A percentile compares a stretch with the other conserved stretches of the same genome.
phyloP scores from a whole-genome alignment of 2,329 filamentous ascomycete genomes.

The Claviceps africana region DNA sequence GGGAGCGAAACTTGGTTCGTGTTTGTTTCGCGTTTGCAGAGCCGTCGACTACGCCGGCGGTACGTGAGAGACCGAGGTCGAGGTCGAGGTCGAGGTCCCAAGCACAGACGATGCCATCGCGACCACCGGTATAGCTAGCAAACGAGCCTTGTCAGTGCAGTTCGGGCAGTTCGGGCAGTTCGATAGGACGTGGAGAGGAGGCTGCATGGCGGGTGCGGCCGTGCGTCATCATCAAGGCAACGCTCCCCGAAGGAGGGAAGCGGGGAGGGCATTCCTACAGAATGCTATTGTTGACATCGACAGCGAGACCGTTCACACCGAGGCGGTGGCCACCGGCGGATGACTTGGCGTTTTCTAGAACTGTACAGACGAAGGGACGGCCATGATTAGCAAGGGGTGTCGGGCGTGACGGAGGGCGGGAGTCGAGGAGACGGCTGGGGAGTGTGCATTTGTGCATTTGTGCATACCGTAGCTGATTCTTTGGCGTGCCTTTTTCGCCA shows the following conservation, averaged over 20 bases:
- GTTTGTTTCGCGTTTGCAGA: slow-evolving; percentile 18
- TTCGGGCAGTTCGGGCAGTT: too few species aligned
- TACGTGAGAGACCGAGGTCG: slow-evolving; percentile 16
- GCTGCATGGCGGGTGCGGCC: not conserved
- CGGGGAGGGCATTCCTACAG: slow-evolving; percentile 45
- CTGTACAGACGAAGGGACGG: slow-evolving; percentile 18
- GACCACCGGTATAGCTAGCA: slow-evolving; percentile 78
- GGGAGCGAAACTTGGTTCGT: slow-evolving; percentile 44
- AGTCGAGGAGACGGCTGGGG: not conserved
- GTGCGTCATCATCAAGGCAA: not conserved
- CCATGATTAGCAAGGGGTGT: not conserved
- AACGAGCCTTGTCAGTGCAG: not conserved
- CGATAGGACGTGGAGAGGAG: not conserved
- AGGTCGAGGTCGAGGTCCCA: slow-evolving; percentile 78
- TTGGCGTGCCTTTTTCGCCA: slow-evolving; percentile 56
- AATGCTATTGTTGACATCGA: slow-evolving; percentile 70
- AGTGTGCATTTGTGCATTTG: too few species aligned
- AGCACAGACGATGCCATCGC: slow-evolving; percentile 89
- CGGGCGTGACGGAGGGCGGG: not conserved
- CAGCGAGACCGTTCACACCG: slow-evolving; percentile 85
- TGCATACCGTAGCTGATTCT: slow-evolving; percentile 53
- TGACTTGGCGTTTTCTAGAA: slow-evolving; percentile 44
- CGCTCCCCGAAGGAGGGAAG: too few species aligned
- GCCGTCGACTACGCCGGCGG: slow-evolving; percentile 14
- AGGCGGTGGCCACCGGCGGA: slow-evolving; percentile 71